Evolutionary conservation across 1,139 yeast species (phyloP), one percentile per base, ranked within the genome.

Genomic region (Taiozyma sp.): DNA sequence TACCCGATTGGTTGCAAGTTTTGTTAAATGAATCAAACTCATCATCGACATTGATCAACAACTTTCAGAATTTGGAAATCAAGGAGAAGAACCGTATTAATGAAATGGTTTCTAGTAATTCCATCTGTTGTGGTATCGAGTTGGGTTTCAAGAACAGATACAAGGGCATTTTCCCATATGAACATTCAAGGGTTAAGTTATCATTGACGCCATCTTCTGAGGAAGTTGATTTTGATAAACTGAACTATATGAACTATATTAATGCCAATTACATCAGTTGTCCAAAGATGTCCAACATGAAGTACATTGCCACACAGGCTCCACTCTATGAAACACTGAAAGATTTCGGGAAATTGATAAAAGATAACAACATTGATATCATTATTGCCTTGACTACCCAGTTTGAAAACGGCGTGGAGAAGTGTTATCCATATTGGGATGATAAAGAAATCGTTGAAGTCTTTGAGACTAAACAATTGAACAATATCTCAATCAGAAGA

Each of bases 301-400:
- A 79, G 48, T 86, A 84, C 63, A 85, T 89, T 60, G 96, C 96
- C 0, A 84, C 96, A 0, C 96, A 89, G 62, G 96, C 95, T 2
- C 96, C 96, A 4, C 69, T 89, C 50, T 74, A 76, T 4, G 80
- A 81, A 39, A 87, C 96, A 0, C 76, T 84, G 49, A 79, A 78
- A 4, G 96, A 88, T 64, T 89, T 89, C 60, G 87, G 91, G 83
- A 80, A 82, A 53, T 80, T 87, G 56, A 73, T 86, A 9, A 74
- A 81, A 71, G 79, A 80, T 55, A 80, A 86, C 54, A 67, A 75
- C 12, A 80, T 84, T 19, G 82, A 84, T 14, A 70, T 87, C 14
- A 81, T 89, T 47, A 72, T 89, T 22, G 83, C 89, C 66, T 74
- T 89, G 53, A 88, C 93, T 42, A 76, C 80, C 32, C 76, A 73